Base-by-base conservation (phyloP, 495 filamentous ascomycete species). In the Annulohypoxylon nitens region DNA sequence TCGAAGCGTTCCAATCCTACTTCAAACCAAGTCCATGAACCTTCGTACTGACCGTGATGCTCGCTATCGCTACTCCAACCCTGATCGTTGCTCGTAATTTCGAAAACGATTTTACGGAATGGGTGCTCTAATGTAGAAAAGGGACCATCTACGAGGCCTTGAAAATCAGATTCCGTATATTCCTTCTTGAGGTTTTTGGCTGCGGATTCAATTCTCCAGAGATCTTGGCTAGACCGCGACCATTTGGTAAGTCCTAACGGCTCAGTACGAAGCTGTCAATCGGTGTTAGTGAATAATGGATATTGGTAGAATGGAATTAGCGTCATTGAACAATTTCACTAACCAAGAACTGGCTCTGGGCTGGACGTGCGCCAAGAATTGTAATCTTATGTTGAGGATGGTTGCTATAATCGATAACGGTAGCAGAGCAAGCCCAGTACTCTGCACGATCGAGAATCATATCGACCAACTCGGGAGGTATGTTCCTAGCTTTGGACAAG, bases 11-110 rank as follows among this genome's bases (percentile, higher is more conserved):
- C 86, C 16, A 86, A 68, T 0, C 90, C 89, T 3, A 83, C 86
- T 50, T 92, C 91, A 72, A 93, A 93, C 91, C 91, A 94, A 0
- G 91, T 93, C 77, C 80, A 92, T 0, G 90, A 90, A 12, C 74
- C 79, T 4, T 79, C 64, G 72, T 88, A 93, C n/a, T 84, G 87
- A 45, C 85, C 79, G 4, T 80, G 75, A 36, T 81, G 69, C 1
- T 55, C 20, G 4, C 26, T 16, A 0, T 78, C 72, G 4, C 82
- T 79, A 47, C 84, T 84, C 81, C 83, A 90, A 2, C 92, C 93
- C 74, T 95, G 93, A 70, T 94, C 93, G 53, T 86, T 85, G 53
- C 88, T 89, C 2, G 78, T 76, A 55, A 92, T 87, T 1, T 82
- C 88, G 67, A 94, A 94, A 3, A 91, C 81, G n/a, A 95, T 78